A percentile compares a stretch with the other conserved stretches of the same genome.
Evolutionary conservation across 768 basidiomycete species (phyloP).

Genomic region (Boletus reticulatus): DNA sequence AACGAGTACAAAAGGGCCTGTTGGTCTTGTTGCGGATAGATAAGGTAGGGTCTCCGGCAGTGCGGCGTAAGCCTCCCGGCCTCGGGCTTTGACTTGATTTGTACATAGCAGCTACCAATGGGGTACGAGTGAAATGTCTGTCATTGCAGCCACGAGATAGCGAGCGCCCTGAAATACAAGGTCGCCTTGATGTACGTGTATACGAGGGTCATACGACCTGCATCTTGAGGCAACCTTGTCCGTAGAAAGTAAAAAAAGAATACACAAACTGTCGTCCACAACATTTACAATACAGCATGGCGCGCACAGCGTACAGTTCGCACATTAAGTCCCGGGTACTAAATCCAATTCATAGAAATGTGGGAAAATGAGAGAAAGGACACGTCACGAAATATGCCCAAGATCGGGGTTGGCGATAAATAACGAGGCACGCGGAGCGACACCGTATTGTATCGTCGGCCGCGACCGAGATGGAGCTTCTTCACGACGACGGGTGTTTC

Average conservation of each 20-base stretch:
- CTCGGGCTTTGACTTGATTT: neutral
- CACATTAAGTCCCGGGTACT: neutral
- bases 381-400: conserved; percentile 13
- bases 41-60: neutral
- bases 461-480: conserved; percentile 40
- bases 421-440: conserved; percentile 59
- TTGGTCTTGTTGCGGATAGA: neutral
- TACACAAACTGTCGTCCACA: conserved; percentile 2
- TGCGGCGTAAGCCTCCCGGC: neutral
- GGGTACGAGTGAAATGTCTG: neutral
- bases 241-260: neutral
- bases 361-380: neutral
- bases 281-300: conserved; percentile 5
- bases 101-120: neutral
- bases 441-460: conserved; percentile 55
- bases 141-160: neutral
- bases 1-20: neutral
- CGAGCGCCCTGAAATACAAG: neutral
- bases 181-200: neutral
- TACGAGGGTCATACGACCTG: neutral
- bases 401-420: conserved; percentile 68
- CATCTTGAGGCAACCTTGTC: neutral
- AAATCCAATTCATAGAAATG: neutral
- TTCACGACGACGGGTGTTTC: conserved; percentile 43
- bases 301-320: conserved; percentile 1